Evolutionary conservation across 1,284 basidiomycete species (phyloP), one percentile per base, ranked within the genome.

Genomic region (Spongispora temasekensis): DNA sequence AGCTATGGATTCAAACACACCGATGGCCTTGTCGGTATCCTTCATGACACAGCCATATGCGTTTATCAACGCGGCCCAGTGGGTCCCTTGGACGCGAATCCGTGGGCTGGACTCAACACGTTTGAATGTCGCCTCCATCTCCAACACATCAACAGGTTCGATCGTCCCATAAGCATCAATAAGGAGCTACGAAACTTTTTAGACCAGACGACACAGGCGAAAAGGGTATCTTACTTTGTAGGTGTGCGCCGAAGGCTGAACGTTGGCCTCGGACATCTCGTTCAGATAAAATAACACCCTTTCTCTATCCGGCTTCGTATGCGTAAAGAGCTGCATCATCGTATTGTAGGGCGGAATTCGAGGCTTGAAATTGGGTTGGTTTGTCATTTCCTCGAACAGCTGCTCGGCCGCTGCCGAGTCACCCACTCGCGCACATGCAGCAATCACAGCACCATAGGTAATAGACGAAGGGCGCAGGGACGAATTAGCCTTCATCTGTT

Each of bases 241-340:
- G 19, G 95, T 97, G 75, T 98, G 93, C 12, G 89, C 87, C 5
- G 92, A 91, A 30, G 95, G 94, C 6, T 75, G 68, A 40, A 99
- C 88, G 2, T 83, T 76, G 7, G 84, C 87, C 17, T 77, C 73
- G 35, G 80, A 74, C 77, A 99, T 84, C 68, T 87, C 82, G 57
- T 90, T 73, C 75, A 92, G 93, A 76, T 92, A 99, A 66, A 85
- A 79, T 40, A 97, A 75, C 17, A 91, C 90, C 48, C 86, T 83
- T 32, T 85, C 84, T 55, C 95, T 88, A 67, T 95, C 89, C 2
- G 95, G 95, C 70, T 92, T 91, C 27, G 91, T 97, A 63, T 91
- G 88, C 53, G 93, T 90, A 78, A 94, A 97, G 72, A 97, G 85
- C 76, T 99, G 97, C 85, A 99, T 98, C 96, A 99, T 98, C 40